Conservation (phyloP, 2,329 filamentous ascomycete species). For the Cladophialophora yegresii region DNA sequence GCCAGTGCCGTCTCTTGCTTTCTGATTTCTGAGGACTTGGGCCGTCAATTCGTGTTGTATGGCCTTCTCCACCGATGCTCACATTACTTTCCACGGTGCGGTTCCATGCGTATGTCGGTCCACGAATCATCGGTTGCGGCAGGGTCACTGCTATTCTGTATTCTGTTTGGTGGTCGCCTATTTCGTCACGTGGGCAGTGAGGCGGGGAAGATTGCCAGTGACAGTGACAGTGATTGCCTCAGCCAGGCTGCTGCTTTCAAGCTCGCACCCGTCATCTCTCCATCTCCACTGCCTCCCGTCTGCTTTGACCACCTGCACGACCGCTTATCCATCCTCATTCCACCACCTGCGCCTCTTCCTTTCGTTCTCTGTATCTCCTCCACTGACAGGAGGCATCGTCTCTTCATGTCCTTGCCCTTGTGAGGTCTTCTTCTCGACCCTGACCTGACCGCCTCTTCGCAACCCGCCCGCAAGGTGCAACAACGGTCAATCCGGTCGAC, state of each 20-base stretch:
- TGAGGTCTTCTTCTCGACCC: slow-evolving; percentile 14
- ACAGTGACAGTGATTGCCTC: slow-evolving; percentile 21
- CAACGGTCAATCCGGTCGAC: slow-evolving; percentile 24
- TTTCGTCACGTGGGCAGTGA: neutral
- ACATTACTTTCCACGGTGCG: neutral
- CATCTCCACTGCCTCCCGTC: slow-evolving; percentile 5
- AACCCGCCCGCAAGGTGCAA: slow-evolving; percentile 18
- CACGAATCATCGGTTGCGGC: neutral
- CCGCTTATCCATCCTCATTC: slow-evolving; percentile 8
- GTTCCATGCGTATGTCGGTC: neutral
- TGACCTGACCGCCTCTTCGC: slow-evolving; percentile 15
- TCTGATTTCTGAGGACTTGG: neutral
- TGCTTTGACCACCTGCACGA: slow-evolving; percentile 16
- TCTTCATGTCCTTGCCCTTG: slow-evolving; percentile 16
- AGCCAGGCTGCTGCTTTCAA: slow-evolving; percentile 17
- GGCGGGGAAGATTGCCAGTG: slow-evolving; percentile 6
- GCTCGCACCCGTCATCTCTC: slow-evolving; percentile 25
- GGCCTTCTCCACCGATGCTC: neutral
- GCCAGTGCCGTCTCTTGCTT: too few species aligned
- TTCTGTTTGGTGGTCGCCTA: neutral
- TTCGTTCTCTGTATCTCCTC: slow-evolving; percentile 11
- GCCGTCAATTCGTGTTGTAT: neutral
- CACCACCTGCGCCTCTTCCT: slow-evolving; percentile 6
- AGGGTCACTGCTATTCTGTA: neutral
- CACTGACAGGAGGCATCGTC: slow-evolving; percentile 9